Conservation (phyloP, 371 early-diverging fungal genomes). For the Nematocida sp. region DNA sequence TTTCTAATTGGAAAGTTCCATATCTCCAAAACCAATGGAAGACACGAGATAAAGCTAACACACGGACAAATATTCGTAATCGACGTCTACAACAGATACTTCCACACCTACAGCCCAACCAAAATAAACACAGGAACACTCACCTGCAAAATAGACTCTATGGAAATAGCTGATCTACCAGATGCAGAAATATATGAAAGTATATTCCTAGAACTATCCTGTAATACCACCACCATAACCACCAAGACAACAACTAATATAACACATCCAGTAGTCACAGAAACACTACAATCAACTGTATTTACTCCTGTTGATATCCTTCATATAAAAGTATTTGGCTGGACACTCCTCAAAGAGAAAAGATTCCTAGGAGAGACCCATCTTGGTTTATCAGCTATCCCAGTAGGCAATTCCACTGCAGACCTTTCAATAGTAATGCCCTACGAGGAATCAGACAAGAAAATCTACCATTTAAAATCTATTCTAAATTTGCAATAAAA, state of each 20-base stretch:
- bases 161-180: not conserved
- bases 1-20: slow-evolving; percentile 44
- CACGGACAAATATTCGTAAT: slow-evolving; percentile 38
- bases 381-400: not conserved
- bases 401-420: not conserved
- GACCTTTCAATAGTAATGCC: not conserved
- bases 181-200: slow-evolving; percentile 17
- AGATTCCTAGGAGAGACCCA: slow-evolving; percentile 26
- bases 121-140: slow-evolving; percentile 16
- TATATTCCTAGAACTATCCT: slow-evolving; percentile 7
- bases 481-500: slow-evolving; percentile 1
- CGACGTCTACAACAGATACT: slow-evolving; percentile 40
- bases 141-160: not conserved
- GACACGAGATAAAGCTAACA: slow-evolving; percentile 45
- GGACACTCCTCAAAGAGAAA: slow-evolving; percentile 45
- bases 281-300: slow-evolving; percentile 14
- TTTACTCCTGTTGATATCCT: slow-evolving; percentile 21
- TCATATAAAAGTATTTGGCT: slow-evolving; percentile 13
- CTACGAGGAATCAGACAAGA: not conserved
- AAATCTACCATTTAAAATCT: slow-evolving; percentile 27
- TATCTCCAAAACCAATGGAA: slow-evolving; percentile 26
- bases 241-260: slow-evolving; percentile 1
- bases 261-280: not conserved
- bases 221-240: not conserved
- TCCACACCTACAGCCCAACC: not conserved